phyloP scores from a whole-genome alignment of 2,329 filamentous ascomycete species.

The Amauroascus verrucosus region DNA sequence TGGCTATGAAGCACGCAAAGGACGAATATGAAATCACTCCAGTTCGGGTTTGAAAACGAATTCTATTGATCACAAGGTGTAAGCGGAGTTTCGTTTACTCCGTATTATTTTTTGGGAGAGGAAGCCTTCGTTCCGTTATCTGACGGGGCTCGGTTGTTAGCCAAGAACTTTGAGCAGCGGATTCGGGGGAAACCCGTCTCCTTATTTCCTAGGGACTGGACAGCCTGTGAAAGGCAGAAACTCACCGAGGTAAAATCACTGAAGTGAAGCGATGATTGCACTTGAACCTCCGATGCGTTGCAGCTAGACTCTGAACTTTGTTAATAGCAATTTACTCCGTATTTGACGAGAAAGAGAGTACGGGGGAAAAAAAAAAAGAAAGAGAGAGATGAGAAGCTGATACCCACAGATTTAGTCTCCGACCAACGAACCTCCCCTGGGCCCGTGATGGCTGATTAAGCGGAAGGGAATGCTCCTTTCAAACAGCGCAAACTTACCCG shows the following conservation, averaged over 20 bases:
- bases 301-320: not conserved
- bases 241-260: slow-evolving; percentile 5
- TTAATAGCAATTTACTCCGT: not conserved
- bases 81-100: slow-evolving; percentile 1
- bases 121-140: slow-evolving; percentile 1
- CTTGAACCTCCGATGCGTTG: not conserved
- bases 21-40: not conserved
- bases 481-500: not conserved
- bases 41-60: not conserved
- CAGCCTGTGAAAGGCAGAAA: slow-evolving; percentile 5
- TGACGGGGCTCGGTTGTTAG: not conserved
- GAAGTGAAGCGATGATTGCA: not conserved
- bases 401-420: not conserved
- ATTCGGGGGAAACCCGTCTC: not conserved
- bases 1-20: not conserved
- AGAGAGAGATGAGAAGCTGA: not conserved
- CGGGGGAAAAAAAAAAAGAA: not conserved
- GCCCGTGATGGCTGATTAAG: not conserved
- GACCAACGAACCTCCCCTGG: not conserved
- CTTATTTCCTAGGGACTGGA: not conserved
- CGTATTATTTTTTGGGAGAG: not conserved
- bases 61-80: not conserved
- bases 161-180: slow-evolving; percentile 4
- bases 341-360: not conserved
- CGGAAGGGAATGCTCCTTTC: not conserved